Percentiles rank a stretch among this genome's conserved stretches.
Evolutionary conservation across 2,329 filamentous ascomycete genomes (phyloP).

Genomic region (Botrytis elliptica): DNA sequence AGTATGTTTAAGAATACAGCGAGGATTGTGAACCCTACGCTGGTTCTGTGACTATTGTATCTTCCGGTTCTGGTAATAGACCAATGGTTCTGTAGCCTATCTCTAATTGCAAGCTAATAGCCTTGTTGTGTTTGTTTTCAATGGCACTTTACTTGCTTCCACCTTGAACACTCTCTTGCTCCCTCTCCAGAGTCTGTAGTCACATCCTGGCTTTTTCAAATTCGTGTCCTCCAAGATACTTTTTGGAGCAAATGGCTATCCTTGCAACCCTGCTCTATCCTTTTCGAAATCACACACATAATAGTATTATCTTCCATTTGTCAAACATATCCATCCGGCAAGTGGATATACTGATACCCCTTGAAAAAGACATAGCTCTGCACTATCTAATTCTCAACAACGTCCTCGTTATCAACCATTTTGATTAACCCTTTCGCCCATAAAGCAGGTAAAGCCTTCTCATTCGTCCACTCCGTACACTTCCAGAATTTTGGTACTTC

Average conservation of each 20-base stretch:
- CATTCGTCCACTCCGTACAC: background rate
- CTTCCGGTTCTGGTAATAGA: background rate
- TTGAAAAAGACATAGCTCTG: background rate
- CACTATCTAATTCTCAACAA: background rate
- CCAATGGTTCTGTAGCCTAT: background rate
- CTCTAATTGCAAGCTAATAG: background rate
- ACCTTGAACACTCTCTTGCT: background rate
- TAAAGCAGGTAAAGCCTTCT: background rate
- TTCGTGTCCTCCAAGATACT: background rate
- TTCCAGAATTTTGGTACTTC: background rate
- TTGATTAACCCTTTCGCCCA: background rate
- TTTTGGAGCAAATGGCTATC: background rate
- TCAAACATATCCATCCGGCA: background rate
- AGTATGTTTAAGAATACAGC: background rate
- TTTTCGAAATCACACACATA: background rate
- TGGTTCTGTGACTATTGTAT: background rate
- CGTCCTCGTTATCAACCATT: background rate
- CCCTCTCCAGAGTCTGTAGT: background rate
- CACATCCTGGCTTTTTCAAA: background rate
- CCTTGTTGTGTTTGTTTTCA: background rate
- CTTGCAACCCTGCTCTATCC: background rate
- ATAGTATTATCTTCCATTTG: background rate
- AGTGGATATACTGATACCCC: background rate
- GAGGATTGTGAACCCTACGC: background rate
- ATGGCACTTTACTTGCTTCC: background rate